A percentile compares a stretch with the other conserved stretches of the same genome.
phyloP scores from a whole-genome alignment of 2,329 filamentous ascomycete genomes.

The Onygenales sp. region DNA sequence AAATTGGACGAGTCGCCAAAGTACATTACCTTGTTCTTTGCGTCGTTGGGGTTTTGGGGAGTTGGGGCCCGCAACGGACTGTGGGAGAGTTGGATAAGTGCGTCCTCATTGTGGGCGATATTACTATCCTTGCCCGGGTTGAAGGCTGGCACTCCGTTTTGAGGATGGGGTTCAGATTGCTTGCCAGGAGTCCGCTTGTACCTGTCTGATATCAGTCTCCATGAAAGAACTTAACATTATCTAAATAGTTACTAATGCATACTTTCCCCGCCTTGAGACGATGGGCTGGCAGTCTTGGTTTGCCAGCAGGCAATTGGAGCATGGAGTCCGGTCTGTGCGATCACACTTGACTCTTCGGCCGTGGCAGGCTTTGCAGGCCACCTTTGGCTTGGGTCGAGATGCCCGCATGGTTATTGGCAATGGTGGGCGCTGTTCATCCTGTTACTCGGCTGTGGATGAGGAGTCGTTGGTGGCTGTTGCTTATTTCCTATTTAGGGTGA shows the following conservation, averaged over 20 bases:
- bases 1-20: slow-evolving; percentile 17
- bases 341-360: slow-evolving; percentile 5
- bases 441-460: too few species aligned
- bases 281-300: slow-evolving; percentile 2
- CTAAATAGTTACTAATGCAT: too few species aligned
- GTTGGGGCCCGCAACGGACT: not conserved
- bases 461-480: too few species aligned
- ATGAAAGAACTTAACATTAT: too few species aligned
- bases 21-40: not conserved
- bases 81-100: not conserved
- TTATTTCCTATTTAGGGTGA: too few species aligned
- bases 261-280: slow-evolving; percentile 4
- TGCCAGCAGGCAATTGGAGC: slow-evolving; percentile 2
- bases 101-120: not conserved
- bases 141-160: too few species aligned
- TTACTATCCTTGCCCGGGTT: not conserved
- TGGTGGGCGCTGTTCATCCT: too few species aligned
- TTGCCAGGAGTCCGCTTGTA: too few species aligned
- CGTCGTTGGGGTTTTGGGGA: not conserved
- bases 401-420: not conserved
- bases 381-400: not conserved
- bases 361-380: slow-evolving; percentile 5
- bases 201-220: too few species aligned
- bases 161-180: too few species aligned
- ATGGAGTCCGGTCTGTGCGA: not conserved